Evolutionary conservation across 441 rosid genomes (phyloP), one percentile per base, ranked within the genome.

Genomic region (Adansonia rubrostipa): DNA sequence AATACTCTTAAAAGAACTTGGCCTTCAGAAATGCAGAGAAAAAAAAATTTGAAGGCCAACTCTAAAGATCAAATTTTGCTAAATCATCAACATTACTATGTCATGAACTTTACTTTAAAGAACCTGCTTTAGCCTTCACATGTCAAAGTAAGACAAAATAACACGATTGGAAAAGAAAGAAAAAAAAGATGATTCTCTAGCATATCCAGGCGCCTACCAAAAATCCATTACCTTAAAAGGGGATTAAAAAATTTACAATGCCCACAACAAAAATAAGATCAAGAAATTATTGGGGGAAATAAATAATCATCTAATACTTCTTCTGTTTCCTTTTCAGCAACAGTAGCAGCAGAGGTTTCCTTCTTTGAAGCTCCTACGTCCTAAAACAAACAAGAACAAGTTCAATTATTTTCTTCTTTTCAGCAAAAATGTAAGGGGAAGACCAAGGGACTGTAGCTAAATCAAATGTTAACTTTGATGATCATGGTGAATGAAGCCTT

Each of bases 301-400:
- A 8, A 51, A 8, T 5, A 70, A 71, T 82, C 83, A 86, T 86
- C 86, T 78, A 86, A 79, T 20, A 72, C 73, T 77, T 86, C 87
- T 50, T 84, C 85, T n/a, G 79, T 86, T 71, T 78, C 88, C 69
- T 66, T 62, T 8, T 79, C 87, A 33, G 53, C 81, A 68, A 24
- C 28, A 24, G 28, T 1, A 24, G 28, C 28, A 24, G 15, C 51
- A 19, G 54, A 79, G 64, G 13, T 64, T 71, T 75, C 86, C 67
- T 89, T 88, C 47, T 84, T 86, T 22, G 80, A 78, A 73, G 64
- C 83, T 44, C 73, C 79, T 60, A 72, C 89, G 60, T 79, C 86
- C 96, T 86, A 79, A 62, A 81, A 24, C 42, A 61, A 79, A 40
- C 50, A 63, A 20, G 54, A 75, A 72, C 54, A 54, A 72, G 24